A percentile compares a stretch with the other conserved stretches of the same genome.
phyloP scores from a whole-genome alignment of 2,329 filamentous ascomycete genomes.

The Botrytis hyacinthi region DNA sequence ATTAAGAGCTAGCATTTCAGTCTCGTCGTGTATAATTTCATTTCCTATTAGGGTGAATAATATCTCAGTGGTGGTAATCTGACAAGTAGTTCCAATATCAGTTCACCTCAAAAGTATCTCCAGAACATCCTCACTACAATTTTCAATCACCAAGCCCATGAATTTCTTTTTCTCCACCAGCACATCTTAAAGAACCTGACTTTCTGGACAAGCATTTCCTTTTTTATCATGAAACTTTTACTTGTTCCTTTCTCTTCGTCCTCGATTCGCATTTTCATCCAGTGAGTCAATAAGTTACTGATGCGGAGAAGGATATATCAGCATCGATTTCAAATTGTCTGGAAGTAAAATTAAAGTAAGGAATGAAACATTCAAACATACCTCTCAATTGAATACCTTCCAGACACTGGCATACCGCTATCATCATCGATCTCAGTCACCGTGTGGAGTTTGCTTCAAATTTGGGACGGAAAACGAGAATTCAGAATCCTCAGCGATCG shows the following conservation, averaged over 20 bases:
- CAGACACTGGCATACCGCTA: background rate
- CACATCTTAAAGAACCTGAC: background rate
- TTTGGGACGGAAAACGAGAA: background rate
- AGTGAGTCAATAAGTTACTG: background rate
- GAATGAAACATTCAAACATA: background rate
- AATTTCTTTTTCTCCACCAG: background rate
- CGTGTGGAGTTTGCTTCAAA: background rate
- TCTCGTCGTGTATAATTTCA: background rate
- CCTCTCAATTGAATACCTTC: rapidly evolving
- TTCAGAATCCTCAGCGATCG: background rate
- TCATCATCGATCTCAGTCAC: background rate
- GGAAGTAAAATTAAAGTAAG: background rate
- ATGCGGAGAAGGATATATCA: background rate
- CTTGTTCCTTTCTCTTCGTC: background rate
- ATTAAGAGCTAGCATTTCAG: background rate
- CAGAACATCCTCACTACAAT: background rate
- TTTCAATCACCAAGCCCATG: no score
- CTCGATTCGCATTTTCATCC: background rate
- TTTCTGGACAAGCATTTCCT: background rate
- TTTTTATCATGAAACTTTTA: background rate
- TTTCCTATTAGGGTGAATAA: no score
- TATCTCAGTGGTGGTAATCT: no score
- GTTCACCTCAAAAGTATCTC: background rate
- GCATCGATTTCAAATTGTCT: background rate
- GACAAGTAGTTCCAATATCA: no score